Evolutionary conservation across 2,329 filamentous ascomycete genomes (phyloP).

Genomic region (Aspergillus sp.): DNA sequence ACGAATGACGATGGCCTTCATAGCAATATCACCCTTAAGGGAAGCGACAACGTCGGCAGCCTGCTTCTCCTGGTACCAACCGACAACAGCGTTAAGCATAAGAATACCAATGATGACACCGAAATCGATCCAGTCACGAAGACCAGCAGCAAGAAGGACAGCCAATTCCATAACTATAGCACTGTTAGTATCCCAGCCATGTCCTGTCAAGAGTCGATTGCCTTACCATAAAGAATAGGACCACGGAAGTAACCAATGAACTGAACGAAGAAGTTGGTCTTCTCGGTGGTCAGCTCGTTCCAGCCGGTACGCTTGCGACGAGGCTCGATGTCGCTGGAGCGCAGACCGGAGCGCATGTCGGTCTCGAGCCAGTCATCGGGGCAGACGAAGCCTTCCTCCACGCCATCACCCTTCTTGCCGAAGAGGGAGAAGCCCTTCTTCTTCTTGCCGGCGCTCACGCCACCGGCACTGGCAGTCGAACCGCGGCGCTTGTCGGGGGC

Average conservation of each 20-base stretch:
- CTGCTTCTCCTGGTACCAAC: conserved; percentile 82
- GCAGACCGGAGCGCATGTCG: conserved; percentile 66
- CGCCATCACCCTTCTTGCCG: conserved; percentile 27
- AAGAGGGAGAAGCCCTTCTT: conserved; percentile 63
- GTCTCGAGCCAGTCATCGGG: conserved; percentile 71
- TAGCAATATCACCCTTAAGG: conserved; percentile 76
- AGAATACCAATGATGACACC: conserved; percentile 77
- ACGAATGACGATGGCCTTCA: conserved; percentile 69
- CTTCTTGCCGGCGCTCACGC: conserved; percentile 43
- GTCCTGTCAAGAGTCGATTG: neutral
- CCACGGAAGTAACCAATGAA: conserved; percentile 75
- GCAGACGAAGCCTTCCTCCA: conserved; percentile 45
- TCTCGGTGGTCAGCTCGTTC: conserved; percentile 73
- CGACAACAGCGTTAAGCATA: conserved; percentile 71
- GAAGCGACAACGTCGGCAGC: conserved; percentile 74
- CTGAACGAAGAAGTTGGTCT: conserved; percentile 73
- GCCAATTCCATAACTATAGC: conserved; percentile 69
- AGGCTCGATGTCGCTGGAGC: conserved; percentile 59
- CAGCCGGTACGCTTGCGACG: conserved; percentile 67
- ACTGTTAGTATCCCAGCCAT: conserved; percentile 7
- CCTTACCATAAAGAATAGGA: conserved; percentile 74
- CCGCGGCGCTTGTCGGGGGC: conserved; percentile 62
- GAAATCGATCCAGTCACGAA: conserved; percentile 74
- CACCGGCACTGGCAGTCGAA: conserved; percentile 46
- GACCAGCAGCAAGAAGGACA: conserved; percentile 71